phyloP scores from a whole-genome alignment of 2,329 filamentous ascomycete species.

The Xylariomycetidae sp. region DNA sequence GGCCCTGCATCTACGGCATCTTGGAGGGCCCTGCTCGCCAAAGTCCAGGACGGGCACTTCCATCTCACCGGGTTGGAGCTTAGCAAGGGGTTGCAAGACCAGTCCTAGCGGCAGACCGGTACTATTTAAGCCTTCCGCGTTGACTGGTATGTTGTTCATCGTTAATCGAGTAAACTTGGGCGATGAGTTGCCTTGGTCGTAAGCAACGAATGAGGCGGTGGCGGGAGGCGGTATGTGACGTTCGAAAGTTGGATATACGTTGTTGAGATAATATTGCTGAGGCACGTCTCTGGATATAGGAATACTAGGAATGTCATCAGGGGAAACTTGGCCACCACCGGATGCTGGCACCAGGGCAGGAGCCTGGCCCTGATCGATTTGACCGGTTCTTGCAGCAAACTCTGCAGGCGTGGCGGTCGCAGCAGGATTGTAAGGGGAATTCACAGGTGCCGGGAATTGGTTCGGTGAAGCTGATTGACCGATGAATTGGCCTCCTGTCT shows the following conservation, averaged over 20 bases:
- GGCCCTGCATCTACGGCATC: slow-evolving; percentile 86
- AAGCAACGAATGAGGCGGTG: slow-evolving; percentile 83
- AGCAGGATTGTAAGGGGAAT: slow-evolving; percentile 45
- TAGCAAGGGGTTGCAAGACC: slow-evolving; percentile 81
- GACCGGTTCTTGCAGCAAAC: slow-evolving; percentile 40
- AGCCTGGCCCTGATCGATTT: slow-evolving; percentile 30
- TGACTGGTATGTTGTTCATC: slow-evolving; percentile 86
- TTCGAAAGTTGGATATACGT: slow-evolving; percentile 94
- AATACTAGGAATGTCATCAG: slow-evolving; percentile 89
- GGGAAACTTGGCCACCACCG: slow-evolving; percentile 73
- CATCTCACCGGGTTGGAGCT: slow-evolving; percentile 76
- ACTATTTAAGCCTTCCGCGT: slow-evolving; percentile 70
- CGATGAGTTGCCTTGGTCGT: slow-evolving; percentile 93
- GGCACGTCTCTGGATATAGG: slow-evolving; percentile 77
- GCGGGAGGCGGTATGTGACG: slow-evolving; percentile 87
- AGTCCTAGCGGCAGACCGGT: slow-evolving; percentile 85
- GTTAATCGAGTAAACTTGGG: slow-evolving; percentile 91
- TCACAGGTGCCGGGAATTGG: slow-evolving; percentile 60
- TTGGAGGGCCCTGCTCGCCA: slow-evolving; percentile 81
- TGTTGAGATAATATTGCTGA: slow-evolving; percentile 78
- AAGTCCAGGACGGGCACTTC: slow-evolving; percentile 92
- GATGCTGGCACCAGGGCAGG: slow-evolving; percentile 52
- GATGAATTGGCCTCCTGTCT: slow-evolving; percentile 40
- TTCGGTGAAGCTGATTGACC: slow-evolving; percentile 42
- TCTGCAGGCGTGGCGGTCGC: slow-evolving; percentile 37